phyloP scores from a whole-genome alignment of 108 stramenopile species.

The Cyclotella atomus region DNA sequence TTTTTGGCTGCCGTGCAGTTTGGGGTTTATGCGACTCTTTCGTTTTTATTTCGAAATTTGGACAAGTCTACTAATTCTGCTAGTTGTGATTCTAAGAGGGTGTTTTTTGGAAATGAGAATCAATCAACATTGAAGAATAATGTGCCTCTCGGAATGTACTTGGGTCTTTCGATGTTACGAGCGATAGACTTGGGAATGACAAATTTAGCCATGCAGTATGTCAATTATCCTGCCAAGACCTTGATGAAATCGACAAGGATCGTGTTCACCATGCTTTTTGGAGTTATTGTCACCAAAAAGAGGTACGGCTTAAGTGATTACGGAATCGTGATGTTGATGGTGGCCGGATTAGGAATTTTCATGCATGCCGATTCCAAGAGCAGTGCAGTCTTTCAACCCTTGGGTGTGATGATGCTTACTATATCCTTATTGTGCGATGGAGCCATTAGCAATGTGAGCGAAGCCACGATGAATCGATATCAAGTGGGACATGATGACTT shows the following conservation, averaged over 20 bases:
- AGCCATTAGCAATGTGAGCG: conserved; percentile 83
- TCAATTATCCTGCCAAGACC: conserved; percentile 93
- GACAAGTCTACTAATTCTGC: conserved; percentile 5
- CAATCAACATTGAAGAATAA: conserved; percentile 3
- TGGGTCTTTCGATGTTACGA: conserved; percentile 75
- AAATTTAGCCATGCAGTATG: conserved; percentile 90
- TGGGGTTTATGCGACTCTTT: conserved; percentile 71
- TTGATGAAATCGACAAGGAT: conserved; percentile 84
- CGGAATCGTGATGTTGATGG: conserved; percentile 80
- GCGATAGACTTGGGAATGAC: conserved; percentile 90
- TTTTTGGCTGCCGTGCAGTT: conserved; percentile 86
- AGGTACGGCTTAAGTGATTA: conserved; percentile 72
- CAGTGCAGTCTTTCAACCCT: conserved; percentile 76
- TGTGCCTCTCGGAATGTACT: conserved; percentile 75
- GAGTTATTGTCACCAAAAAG: conserved; percentile 73
- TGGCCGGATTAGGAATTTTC: conserved; percentile 80
- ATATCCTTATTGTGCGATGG: conserved; percentile 85
- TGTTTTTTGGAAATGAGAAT: conserved; percentile 19
- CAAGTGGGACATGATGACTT: conserved; percentile 92
- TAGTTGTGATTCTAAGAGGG: conserved; percentile 51
- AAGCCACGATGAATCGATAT: conserved; percentile 83
- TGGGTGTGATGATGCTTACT: conserved; percentile 86
- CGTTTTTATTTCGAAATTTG: conserved; percentile 51
- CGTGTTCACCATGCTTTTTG: conserved; percentile 93
- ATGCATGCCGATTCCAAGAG: conserved; percentile 88